Conservation (phyloP, 768 basidiomycete genomes). For the Tulasnella sp. region DNA sequence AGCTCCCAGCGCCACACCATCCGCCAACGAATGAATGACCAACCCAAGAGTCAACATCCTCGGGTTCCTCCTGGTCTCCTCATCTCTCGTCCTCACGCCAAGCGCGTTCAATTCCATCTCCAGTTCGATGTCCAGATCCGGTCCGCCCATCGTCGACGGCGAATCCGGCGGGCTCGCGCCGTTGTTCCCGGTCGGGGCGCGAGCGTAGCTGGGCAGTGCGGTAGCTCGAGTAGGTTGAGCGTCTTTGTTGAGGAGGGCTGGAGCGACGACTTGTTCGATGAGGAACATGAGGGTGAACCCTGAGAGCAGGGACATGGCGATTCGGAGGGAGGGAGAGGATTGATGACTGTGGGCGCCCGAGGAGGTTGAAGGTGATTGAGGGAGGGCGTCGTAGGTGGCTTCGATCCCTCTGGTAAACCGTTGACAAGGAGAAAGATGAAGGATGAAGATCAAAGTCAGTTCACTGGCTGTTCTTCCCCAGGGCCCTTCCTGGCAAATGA, state of each 20-base stretch:
- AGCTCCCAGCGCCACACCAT: constrained; percentile 86
- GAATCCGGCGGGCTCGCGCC: constrained; percentile 23
- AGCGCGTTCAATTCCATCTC: constrained; percentile 19
- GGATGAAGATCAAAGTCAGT: not conserved
- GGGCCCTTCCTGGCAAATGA: not conserved
- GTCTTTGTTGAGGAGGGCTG: constrained; percentile 19
- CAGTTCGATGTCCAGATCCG: constrained; percentile 53
- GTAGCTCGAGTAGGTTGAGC: not conserved
- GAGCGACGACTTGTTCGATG: constrained; percentile 45
- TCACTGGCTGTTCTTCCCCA: not conserved
- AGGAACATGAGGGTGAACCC: constrained; percentile 41
- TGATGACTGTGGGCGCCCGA: not conserved
- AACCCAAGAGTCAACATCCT: constrained; percentile 62
- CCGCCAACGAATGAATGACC: constrained; percentile 77
- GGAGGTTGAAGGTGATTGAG: constrained; percentile 23
- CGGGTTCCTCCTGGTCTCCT: constrained; percentile 10
- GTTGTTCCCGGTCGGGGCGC: constrained; percentile 15
- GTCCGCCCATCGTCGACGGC: constrained; percentile 21
- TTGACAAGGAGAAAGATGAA: not conserved
- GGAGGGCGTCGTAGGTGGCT: constrained; percentile 30
- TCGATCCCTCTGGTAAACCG: constrained; percentile 67
- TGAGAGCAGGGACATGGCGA: constrained; percentile 51
- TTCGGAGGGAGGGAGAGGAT: constrained; percentile 38
- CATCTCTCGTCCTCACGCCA: constrained; percentile 5
- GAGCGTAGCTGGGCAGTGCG: constrained; percentile 31